Conservation (phyloP, 2,329 filamentous ascomycete species). For the Akanthomyces dipterigenus region DNA sequence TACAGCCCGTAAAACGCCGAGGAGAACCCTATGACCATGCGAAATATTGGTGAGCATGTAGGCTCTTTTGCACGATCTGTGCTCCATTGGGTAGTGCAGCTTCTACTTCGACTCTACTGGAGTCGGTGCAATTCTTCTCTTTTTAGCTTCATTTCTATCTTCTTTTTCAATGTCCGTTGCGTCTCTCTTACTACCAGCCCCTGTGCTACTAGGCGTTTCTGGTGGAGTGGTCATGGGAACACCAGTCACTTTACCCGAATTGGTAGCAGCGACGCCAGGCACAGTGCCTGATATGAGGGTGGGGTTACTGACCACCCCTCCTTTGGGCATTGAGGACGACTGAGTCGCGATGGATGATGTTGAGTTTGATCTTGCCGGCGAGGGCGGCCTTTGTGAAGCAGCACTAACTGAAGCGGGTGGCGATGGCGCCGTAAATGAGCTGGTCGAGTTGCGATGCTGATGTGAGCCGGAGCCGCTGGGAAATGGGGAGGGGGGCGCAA, state of each 20-base stretch:
- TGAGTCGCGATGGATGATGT: constrained; percentile 72
- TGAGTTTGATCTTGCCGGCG: constrained; percentile 79
- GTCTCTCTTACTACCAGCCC: constrained; percentile 48
- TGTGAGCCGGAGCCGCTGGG: constrained; percentile 35
- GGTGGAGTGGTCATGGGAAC: constrained; percentile 84
- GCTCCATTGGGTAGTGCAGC: background rate
- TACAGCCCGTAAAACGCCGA: constrained; percentile 2
- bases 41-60: background rate
- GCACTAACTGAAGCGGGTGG: constrained; percentile 50
- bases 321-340: constrained; percentile 38
- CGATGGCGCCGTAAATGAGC: constrained; percentile 53
- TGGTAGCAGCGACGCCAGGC: constrained; percentile 68
- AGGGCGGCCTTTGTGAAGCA: constrained; percentile 60
- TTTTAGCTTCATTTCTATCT: constrained; percentile 53
- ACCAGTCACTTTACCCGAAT: constrained; percentile 54
- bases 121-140: constrained; percentile 64
- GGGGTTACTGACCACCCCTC: constrained; percentile 65
- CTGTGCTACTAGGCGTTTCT: constrained; percentile 61
- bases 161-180: constrained; percentile 49
- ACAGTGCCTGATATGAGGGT: constrained; percentile 71
- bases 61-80: background rate
- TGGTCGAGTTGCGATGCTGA: constrained; percentile 51
- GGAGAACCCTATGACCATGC: background rate
- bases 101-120: constrained; percentile 35
- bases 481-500: constrained; percentile 56